Evolutionary conservation across 1,139 yeast genomes (phyloP), one percentile per base, ranked within the genome.

Genomic region (Kodamaea fungicola): DNA sequence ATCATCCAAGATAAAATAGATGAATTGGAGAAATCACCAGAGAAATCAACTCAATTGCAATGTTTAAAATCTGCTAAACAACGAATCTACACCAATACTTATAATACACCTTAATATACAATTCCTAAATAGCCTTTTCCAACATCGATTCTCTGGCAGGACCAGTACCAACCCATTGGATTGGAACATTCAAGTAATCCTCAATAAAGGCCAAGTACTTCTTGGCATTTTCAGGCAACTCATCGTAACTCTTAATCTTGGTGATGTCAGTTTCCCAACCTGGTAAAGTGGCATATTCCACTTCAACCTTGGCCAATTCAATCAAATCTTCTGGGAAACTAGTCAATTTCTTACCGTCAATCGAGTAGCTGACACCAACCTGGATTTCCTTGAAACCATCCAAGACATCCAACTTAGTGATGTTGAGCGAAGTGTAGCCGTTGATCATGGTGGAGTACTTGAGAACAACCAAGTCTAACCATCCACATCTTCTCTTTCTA

Each of bases 401-500:
- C 57, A 92, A 77, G 36, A 92, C 96, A 58, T 92, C 98, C 56
- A 92, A 78, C 65, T 92, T 94, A 53, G 98, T 92, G 60, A 94
- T 83, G 74, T 92, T 92, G 60, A 92, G 76, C 40, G 86, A 77
- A 29, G 98, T 92, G 75, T 90, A 92, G 39, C 98, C 98, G 59
- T 92, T 92, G 64, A 92, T 88, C 59, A 81, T 64, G 43, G 87
- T 80, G 32, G 97, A 89, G 68, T 92, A 92, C 63, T 84, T 86
- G 64, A 92, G 73, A 29, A 94, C 96, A 25, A 92, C 98, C 54
- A 94, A 74, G 65, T 92, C 99, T 57, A 92, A 80, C 99, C 99
- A 92, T 39, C 99, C 99, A 64, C 98, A 94, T 70, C 99, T 83
- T 74, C 99, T 86, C 78, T 90, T 90, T 73, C 99, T 85, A 49